A percentile compares a stretch with the other conserved stretches of the same genome.
These are phyloP conservation scores for Mycena amicta DNA, from an alignment of 768 basidiomycete species.

Conservation along the genomic window DNA sequence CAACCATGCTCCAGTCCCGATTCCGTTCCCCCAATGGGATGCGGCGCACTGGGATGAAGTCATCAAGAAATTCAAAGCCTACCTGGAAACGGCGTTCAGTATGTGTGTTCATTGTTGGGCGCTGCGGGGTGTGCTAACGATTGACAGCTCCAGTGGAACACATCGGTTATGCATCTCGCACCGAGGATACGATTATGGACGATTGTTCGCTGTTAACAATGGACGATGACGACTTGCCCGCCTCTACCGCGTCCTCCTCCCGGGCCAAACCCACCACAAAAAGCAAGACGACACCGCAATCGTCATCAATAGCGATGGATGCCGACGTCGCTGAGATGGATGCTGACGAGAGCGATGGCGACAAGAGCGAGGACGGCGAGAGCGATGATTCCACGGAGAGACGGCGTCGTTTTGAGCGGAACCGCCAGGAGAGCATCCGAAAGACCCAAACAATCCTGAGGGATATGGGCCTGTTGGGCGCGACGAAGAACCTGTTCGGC, in stretches of 20 bases:
- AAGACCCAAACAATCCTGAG: background rate
- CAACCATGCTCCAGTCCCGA: background rate
- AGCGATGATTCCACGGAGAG: background rate
- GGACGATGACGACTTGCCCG: too few relatives aligned
- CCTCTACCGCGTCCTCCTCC: too few relatives aligned
- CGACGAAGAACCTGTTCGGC: background rate
- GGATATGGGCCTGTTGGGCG: background rate
- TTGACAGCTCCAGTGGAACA: background rate
- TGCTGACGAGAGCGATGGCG: background rate
- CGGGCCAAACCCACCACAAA: too few relatives aligned
- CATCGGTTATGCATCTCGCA: background rate
- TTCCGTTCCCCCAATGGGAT: background rate
- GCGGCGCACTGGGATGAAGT: background rate
- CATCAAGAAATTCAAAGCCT: background rate
- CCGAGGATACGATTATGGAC: background rate
- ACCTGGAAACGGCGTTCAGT: too few relatives aligned
- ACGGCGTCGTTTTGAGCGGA: background rate
- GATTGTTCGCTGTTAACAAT: too few relatives aligned
- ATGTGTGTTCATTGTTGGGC: too few relatives aligned
- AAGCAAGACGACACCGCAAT: background rate
- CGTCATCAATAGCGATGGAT: background rate
- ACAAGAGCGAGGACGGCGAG: background rate
- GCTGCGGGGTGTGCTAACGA: too few relatives aligned
- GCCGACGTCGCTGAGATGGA: slow-evolving; percentile 28
- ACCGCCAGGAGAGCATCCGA: background rate